A percentile compares a stretch with the other conserved stretches of the same genome.
Conservation (phyloP, 371 early-diverging fungal species). For the Funneliformis caledonium region DNA sequence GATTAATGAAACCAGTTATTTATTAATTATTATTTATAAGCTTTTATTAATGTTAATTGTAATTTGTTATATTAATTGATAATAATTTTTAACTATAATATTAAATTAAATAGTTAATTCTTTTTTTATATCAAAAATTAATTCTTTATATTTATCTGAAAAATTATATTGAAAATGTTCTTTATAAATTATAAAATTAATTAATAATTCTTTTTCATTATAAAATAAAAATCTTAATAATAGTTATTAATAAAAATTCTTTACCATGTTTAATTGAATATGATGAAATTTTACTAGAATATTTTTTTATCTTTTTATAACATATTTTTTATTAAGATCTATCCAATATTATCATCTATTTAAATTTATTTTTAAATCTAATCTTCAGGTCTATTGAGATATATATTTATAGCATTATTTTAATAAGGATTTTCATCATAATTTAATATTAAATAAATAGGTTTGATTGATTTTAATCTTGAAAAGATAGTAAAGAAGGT, state of each 20-base stretch:
- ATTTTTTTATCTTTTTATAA: background rate
- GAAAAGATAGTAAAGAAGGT: background rate
- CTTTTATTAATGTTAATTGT: too few species aligned
- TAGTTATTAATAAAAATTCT: background rate
- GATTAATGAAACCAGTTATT: too few species aligned
- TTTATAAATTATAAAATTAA: background rate
- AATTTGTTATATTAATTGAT: too few species aligned
- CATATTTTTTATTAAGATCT: background rate
- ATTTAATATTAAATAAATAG: background rate
- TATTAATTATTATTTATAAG: too few species aligned
- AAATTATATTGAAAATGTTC: background rate
- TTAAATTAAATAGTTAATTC: background rate
- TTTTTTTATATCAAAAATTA: too few species aligned
- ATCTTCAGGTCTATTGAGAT: constrained; percentile 1
- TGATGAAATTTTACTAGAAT: background rate
- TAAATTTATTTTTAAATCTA: background rate
- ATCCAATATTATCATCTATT: background rate
- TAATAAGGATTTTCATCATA: background rate
- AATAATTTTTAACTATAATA: too few species aligned
- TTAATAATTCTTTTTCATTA: background rate
- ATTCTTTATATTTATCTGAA: background rate
- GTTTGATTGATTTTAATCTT: background rate
- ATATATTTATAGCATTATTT: background rate
- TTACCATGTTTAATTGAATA: background rate
- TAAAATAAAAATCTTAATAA: background rate